These are phyloP conservation scores for Podospora conica DNA, from an alignment of 495 filamentous ascomycete species.

Conservation along the genomic window DNA sequence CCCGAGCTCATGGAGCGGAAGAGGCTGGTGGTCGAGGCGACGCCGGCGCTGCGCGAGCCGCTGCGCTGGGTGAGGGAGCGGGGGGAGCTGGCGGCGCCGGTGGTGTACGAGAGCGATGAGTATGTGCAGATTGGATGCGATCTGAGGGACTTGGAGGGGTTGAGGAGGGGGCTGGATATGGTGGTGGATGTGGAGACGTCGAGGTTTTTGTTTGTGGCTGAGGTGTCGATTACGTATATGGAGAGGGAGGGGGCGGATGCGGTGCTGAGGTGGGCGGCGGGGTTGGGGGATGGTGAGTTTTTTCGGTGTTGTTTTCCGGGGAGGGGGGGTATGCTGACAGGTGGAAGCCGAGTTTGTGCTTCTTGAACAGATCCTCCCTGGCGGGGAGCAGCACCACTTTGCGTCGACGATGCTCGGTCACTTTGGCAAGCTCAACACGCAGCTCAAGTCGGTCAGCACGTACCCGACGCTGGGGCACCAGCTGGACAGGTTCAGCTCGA, in stretches of 20 bases:
- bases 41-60: constrained; percentile 48
- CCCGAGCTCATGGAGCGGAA: constrained; percentile 73
- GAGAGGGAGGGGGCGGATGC: constrained; percentile 64
- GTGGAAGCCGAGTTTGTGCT: constrained; percentile 61
- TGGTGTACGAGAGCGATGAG: constrained; percentile 54
- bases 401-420: constrained; percentile 81
- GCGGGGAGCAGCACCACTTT: constrained; percentile 73
- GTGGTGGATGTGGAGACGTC: constrained; percentile 51
- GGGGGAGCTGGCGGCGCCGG: constrained; percentile 19
- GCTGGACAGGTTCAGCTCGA: constrained; percentile 53
- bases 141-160: constrained; percentile 54
- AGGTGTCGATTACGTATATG: constrained; percentile 93
- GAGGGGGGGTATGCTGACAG: neutral
- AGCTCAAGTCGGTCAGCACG: constrained; percentile 61
- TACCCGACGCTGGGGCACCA: constrained; percentile 64
- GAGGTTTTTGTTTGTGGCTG: constrained; percentile 71
- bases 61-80: constrained; percentile 11
- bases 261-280: constrained; percentile 64
- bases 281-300: constrained; percentile 53
- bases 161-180: constrained; percentile 50
- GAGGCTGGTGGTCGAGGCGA: constrained; percentile 54
- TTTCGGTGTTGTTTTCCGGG: neutral
- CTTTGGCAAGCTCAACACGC: constrained; percentile 74
- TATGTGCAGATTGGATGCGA: constrained; percentile 84
- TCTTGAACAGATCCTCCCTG: constrained; percentile 82